A percentile compares a stretch with the other conserved stretches of the same genome.
Conservation (phyloP, 306 rosid species). For the Malus orientalis region DNA sequence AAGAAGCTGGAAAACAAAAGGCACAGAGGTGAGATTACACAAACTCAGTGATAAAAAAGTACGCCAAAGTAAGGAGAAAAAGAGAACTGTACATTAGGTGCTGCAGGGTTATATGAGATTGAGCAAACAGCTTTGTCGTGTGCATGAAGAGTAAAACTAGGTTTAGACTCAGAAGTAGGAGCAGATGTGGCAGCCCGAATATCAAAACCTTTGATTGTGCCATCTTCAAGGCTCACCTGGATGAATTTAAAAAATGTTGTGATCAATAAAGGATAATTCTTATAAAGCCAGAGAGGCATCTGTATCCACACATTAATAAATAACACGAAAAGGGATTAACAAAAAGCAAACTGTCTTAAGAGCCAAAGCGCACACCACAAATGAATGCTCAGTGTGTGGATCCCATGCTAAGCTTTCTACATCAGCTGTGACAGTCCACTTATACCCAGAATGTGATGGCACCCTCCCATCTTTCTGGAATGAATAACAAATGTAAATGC, state of each 20-base stretch:
- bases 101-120: slow-evolving; percentile 58
- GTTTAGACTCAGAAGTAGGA: slow-evolving; percentile 38
- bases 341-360: neutral
- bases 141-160: slow-evolving; percentile 84
- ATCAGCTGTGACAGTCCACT: slow-evolving; percentile 68
- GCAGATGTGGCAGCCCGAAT: slow-evolving; percentile 56
- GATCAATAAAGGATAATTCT: neutral
- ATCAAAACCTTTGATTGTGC: slow-evolving; percentile 75
- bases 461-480: slow-evolving; percentile 82
- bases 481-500: slow-evolving; percentile 14
- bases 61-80: neutral
- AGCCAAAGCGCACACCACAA: slow-evolving; percentile 58
- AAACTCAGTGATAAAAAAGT: slow-evolving; percentile 11
- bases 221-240: slow-evolving; percentile 93
- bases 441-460: slow-evolving; percentile 77
- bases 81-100: slow-evolving; percentile 56
- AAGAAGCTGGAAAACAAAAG: slow-evolving; percentile 52
- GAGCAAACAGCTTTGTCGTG: slow-evolving; percentile 76
- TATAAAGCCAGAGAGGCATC: neutral
- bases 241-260: slow-evolving; percentile 13
- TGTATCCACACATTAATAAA: neutral
- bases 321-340: neutral
- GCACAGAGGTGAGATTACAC: slow-evolving; percentile 13
- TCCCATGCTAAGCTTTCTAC: slow-evolving; percentile 98
- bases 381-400: slow-evolving; percentile 72